Evolutionary conservation across 1,139 yeast species (phyloP).

Genomic region (Yamadazyma taylorii): DNA sequence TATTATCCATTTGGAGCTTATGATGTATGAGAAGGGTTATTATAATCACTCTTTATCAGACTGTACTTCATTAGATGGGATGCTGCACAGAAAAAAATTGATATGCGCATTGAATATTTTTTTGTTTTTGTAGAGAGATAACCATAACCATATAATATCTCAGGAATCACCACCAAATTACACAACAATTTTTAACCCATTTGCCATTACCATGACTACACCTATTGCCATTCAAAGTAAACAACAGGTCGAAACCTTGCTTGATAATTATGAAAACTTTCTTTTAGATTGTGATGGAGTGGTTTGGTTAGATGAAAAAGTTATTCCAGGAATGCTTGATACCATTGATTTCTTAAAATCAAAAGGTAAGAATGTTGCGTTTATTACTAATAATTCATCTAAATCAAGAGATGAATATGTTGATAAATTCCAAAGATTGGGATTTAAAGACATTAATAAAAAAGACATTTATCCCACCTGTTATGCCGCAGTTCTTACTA

Average conservation of each 20-base stretch:
- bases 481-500: slow-evolving; percentile 34
- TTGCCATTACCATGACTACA: slow-evolving; percentile 1
- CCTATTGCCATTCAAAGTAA: slow-evolving; percentile 33
- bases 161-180: too few species aligned
- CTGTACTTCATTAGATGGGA: too few species aligned
- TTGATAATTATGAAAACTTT: slow-evolving; percentile 72
- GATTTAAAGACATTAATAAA: slow-evolving; percentile 30
- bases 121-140: too few species aligned
- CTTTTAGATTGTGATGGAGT: slow-evolving; percentile 95
- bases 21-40: too few species aligned
- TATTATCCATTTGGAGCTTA: too few species aligned
- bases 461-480: slow-evolving; percentile 39
- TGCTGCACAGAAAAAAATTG: too few species aligned
- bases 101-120: too few species aligned
- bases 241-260: slow-evolving; percentile 51
- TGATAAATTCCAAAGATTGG: slow-evolving; percentile 32
- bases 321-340: slow-evolving; percentile 72
- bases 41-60: too few species aligned
- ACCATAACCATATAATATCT: too few species aligned
- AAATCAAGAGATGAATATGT: slow-evolving; percentile 35
- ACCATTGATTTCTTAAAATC: slow-evolving; percentile 57
- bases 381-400: slow-evolving; percentile 44
- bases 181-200: too few species aligned
- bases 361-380: slow-evolving; percentile 31
- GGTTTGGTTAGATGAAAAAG: slow-evolving; percentile 77